phyloP scores from a whole-genome alignment of 805 yeast genomes.

The Zygosaccharomyces gambellarensis region DNA sequence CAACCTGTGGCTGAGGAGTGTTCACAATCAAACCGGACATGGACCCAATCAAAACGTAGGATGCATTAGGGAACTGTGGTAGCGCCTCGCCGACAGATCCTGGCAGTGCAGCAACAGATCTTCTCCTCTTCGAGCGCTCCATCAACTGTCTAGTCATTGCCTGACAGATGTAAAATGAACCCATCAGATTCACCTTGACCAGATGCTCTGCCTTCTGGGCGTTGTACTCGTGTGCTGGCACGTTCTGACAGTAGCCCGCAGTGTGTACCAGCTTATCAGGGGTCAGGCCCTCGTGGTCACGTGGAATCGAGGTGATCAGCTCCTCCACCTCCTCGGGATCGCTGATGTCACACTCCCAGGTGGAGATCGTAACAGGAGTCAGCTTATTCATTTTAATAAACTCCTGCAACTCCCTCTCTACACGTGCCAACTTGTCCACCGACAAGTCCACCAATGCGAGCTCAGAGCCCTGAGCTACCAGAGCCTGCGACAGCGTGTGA shows the following conservation, averaged over 20 bases:
- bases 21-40: slow-evolving; percentile 76
- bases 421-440: slow-evolving; percentile 53
- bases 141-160: slow-evolving; percentile 22
- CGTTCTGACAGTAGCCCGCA: slow-evolving; percentile 84
- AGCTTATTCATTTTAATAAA: slow-evolving; percentile 43
- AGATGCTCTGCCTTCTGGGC: slow-evolving; percentile 62
- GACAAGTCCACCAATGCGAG: slow-evolving; percentile 69
- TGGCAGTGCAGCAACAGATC: slow-evolving; percentile 41
- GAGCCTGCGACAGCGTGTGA: slow-evolving; percentile 56
- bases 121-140: slow-evolving; percentile 37
- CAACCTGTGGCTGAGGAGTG: slow-evolving; percentile 74
- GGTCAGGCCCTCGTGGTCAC: slow-evolving; percentile 53
- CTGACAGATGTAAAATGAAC: slow-evolving; percentile 56
- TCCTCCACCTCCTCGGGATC: slow-evolving; percentile 55
- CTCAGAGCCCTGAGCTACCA: slow-evolving; percentile 72
- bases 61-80: slow-evolving; percentile 34
- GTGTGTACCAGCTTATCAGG: slow-evolving; percentile 67
- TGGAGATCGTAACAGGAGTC: slow-evolving; percentile 38
- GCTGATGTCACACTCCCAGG: slow-evolving; percentile 73
- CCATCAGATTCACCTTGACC: slow-evolving; percentile 67
- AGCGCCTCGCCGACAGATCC: slow-evolving; percentile 41
- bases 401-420: slow-evolving; percentile 43
- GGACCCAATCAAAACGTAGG: slow-evolving; percentile 67
- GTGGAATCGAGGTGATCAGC: slow-evolving; percentile 47
- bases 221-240: slow-evolving; percentile 73